Evolutionary conservation across 257 asterid species (phyloP).

Genomic region (Petrea volubilis): DNA sequence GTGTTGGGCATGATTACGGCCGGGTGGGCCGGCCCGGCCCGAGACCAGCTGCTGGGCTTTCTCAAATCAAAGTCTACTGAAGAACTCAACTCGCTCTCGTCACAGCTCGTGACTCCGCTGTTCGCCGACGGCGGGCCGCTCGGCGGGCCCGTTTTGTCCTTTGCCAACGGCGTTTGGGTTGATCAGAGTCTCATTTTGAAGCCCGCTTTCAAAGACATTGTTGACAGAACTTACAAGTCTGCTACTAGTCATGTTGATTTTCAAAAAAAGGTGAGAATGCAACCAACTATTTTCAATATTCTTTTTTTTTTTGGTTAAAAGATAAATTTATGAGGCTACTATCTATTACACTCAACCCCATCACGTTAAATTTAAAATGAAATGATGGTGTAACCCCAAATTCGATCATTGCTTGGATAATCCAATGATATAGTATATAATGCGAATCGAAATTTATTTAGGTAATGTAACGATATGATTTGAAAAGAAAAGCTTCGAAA

Average conservation of each 20-base stretch:
- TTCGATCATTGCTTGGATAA: no score
- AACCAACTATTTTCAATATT: no score
- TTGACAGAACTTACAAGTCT: conserved; percentile 49
- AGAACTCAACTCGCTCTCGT: conserved; percentile 41
- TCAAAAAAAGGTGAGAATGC: conserved; percentile 49
- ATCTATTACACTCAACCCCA: no score
- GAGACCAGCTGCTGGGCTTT: conserved; percentile 37
- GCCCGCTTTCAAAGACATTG: conserved; percentile 39
- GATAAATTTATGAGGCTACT: no score
- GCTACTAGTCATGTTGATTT: conserved; percentile 49
- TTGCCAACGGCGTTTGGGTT: conserved; percentile 62
- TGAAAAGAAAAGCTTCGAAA: no score
- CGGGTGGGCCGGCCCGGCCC: conserved; percentile 52
- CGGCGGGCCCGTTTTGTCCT: conserved; percentile 48
- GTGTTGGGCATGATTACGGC: conserved; percentile 42
- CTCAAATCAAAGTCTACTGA: conserved; percentile 33
- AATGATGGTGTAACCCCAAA: no score
- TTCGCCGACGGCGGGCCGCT: conserved; percentile 51
- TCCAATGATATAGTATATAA: no score
- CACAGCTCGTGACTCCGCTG: conserved; percentile 43
- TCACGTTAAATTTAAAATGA: no score
- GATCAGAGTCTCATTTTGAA: conserved; percentile 46
- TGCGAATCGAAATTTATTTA: no score
- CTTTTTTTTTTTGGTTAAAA: no score
- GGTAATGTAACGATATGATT: no score